Conservation (phyloP, 2,329 filamentous ascomycete genomes). For the Curvularia eragrostidis region DNA sequence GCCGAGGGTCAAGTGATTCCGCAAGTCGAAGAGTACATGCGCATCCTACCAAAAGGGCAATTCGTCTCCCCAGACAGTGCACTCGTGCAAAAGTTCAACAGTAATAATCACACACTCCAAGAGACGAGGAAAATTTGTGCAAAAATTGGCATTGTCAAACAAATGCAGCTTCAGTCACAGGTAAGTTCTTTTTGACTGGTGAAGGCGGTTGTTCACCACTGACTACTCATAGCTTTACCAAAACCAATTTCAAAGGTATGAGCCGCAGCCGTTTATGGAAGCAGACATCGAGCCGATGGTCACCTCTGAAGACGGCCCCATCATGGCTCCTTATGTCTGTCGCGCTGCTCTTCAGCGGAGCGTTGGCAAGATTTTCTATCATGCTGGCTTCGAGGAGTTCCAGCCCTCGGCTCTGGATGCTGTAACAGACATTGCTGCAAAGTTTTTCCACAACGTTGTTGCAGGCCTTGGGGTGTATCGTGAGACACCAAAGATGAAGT, state of each 20-base stretch:
- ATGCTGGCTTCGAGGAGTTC: slow-evolving; percentile 95
- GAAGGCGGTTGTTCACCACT: slow-evolving; percentile 17
- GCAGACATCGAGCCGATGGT: slow-evolving; percentile 88
- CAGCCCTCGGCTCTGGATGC: slow-evolving; percentile 93
- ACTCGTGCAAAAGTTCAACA: slow-evolving; percentile 80
- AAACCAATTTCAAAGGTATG: slow-evolving; percentile 97
- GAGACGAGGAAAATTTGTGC: slow-evolving; percentile 94
- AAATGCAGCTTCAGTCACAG: slow-evolving; percentile 98
- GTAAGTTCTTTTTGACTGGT: slow-evolving; percentile 57
- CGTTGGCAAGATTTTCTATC: slow-evolving; percentile 93
- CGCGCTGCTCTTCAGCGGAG: slow-evolving; percentile 86
- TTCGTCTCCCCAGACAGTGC: slow-evolving; percentile 78
- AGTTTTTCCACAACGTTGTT: slow-evolving; percentile 87
- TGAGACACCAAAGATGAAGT: slow-evolving; percentile 78
- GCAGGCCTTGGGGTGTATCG: slow-evolving; percentile 81
- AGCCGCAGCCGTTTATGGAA: slow-evolving; percentile 87
- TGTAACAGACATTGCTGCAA: slow-evolving; percentile 84
- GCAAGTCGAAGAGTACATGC: slow-evolving; percentile 82
- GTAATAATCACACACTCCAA: slow-evolving; percentile 93
- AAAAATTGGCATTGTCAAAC: slow-evolving; percentile 97
- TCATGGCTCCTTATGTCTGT: slow-evolving; percentile 84
- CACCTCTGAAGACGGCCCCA: slow-evolving; percentile 83
- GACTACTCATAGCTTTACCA: slow-evolving; percentile 75
- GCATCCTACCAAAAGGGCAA: slow-evolving; percentile 73
- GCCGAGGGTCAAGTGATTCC: slow-evolving; percentile 87